These are phyloP conservation scores for Porcisia hertigi DNA, from an alignment of 208 protist species.

Conservation along the genomic window DNA sequence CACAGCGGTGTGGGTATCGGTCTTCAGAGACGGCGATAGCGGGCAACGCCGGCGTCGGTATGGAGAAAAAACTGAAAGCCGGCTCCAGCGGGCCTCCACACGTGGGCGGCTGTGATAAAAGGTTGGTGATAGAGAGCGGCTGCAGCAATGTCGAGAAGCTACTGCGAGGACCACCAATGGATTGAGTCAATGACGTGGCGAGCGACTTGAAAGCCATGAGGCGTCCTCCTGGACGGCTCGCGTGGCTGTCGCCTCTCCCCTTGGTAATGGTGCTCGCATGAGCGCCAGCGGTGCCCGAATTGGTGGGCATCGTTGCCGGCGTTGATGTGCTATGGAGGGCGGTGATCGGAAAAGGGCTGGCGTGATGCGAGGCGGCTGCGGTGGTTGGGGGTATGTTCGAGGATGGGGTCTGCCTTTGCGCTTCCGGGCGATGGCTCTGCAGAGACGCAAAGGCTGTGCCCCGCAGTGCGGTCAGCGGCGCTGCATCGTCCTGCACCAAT, in stretches of 20 bases:
- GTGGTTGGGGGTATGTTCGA: background rate
- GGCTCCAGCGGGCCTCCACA: too few relatives aligned
- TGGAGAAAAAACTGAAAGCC: background rate
- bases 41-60: background rate
- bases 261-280: background rate
- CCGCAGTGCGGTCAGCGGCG: too few relatives aligned
- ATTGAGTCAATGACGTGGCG: background rate
- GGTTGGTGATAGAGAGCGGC: background rate
- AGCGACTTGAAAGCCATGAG: background rate
- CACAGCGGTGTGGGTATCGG: background rate
- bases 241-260: background rate
- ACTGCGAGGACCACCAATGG: background rate
- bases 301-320: background rate
- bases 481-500: background rate
- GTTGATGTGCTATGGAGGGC: background rate
- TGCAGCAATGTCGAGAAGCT: conserved; percentile 1
- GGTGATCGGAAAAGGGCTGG: background rate
- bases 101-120: background rate
- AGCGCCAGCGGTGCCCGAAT: background rate
- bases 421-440: background rate
- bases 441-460: background rate
- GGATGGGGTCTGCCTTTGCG: background rate
- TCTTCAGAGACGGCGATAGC: background rate
- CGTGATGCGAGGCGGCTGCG: background rate
- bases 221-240: background rate